Conservation (phyloP, 2,329 filamentous ascomycete genomes). For the Aspergillus fumigatiaffinis region DNA sequence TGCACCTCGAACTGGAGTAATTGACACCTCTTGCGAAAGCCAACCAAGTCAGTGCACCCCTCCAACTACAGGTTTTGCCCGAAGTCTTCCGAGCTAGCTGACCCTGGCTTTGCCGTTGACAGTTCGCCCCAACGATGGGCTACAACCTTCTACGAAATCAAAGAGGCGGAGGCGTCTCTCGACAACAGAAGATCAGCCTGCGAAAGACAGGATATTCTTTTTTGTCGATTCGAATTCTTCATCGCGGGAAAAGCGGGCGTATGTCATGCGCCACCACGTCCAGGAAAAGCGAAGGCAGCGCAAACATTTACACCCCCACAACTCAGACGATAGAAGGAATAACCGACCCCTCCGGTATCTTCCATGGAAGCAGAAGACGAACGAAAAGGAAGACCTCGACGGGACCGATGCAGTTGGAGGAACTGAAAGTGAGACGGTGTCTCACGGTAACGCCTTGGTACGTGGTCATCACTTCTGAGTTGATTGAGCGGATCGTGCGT, state of each 20-base stretch:
- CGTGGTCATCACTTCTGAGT: constrained; percentile 1
- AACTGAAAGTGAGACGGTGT: not conserved
- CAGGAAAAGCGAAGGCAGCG: constrained; percentile 37
- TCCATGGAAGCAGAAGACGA: constrained; percentile 22
- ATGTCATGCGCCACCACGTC: constrained; percentile 45
- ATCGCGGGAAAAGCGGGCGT: constrained; percentile 40
- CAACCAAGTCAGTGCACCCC: constrained; percentile 15
- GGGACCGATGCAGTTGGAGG: constrained; percentile 1
- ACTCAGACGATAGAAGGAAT: constrained; percentile 11
- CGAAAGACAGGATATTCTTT: constrained; percentile 34
- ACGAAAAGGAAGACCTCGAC: not conserved
- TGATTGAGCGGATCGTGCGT: not conserved
- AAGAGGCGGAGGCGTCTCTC: constrained; percentile 26
- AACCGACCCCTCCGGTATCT: constrained; percentile 15
- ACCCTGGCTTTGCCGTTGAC: constrained; percentile 3
- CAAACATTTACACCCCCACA: constrained; percentile 22
- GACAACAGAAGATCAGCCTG: constrained; percentile 15
- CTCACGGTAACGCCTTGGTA: constrained; percentile 17
- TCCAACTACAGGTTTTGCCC: not conserved
- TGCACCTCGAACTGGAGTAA: constrained; percentile 4
- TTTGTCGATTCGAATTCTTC: constrained; percentile 40
- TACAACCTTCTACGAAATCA: constrained; percentile 14
- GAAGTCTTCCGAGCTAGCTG: constrained; percentile 2
- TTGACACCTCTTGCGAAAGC: constrained; percentile 7
- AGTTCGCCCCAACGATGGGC: constrained; percentile 18